A percentile compares a stretch with the other conserved stretches of the same genome.
These are phyloP conservation scores for Nicotiana attenuata DNA, from an alignment of 257 asterid species.

Conservation along the genomic window DNA sequence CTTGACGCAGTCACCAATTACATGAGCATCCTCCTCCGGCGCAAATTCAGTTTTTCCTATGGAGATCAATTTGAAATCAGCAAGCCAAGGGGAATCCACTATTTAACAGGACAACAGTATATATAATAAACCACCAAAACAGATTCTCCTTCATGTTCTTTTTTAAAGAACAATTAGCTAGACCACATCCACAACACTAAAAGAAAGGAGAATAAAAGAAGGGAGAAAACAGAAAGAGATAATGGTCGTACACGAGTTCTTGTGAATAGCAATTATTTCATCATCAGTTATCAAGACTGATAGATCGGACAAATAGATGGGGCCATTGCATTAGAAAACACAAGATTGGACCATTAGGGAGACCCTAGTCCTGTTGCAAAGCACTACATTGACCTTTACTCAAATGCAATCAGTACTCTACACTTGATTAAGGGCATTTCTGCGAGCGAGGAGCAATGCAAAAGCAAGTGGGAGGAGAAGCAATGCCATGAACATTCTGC, in stretches of 20 bases:
- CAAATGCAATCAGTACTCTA: neutral
- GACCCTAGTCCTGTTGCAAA: neutral
- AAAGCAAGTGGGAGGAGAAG: neutral
- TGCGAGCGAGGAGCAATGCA: neutral
- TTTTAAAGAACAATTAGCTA: neutral
- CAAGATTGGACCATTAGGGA: neutral
- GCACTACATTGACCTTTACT: conserved; percentile 3
- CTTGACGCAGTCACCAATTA: conserved; percentile 88
- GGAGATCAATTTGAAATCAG: neutral
- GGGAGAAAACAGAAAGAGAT: neutral
- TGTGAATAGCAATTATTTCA: neutral
- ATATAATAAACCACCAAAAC: neutral
- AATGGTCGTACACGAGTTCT: neutral
- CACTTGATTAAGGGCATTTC: neutral
- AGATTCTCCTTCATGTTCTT: neutral
- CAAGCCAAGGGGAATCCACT: neutral
- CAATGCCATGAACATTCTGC: neutral
- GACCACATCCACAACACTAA: neutral
- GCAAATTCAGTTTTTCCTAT: conserved; percentile 70
- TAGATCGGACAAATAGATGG: neutral
- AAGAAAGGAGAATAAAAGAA: neutral
- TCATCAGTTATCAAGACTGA: neutral
- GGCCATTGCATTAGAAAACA: neutral
- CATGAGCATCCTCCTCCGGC: conserved; percentile 87
- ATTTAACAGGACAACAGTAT: neutral